Base-by-base conservation (phyloP, 2,329 filamentous ascomycete species). In the Thyridium curvatum region DNA sequence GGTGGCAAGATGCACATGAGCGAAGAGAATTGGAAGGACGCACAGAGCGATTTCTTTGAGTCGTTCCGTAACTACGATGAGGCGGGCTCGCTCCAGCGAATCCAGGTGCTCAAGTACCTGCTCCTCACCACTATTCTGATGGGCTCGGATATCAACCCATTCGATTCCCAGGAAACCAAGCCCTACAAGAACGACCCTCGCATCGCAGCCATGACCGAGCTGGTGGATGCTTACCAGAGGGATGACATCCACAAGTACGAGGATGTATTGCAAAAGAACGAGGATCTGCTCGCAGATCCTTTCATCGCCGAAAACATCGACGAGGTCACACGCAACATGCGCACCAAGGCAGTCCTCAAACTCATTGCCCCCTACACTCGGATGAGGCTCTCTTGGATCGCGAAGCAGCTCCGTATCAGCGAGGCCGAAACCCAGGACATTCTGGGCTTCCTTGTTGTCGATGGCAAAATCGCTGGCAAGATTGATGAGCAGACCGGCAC, bases 1-100 rank as follows among this genome's bases (percentile, higher is more conserved):
- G 93, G 93, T 54, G 93, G 93, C 52, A 98, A 98, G 72, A 98
- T 98, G 93, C 90, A 97, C 68, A 97, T 98, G 93, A 93, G 86
- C 61, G 93, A 98, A 71, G 93, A 97, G 68, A 97, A 97, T 60
- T 98, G 93, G 93, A 88, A 93, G 60, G 87, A 90, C 55, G 93
- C 93, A 1, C 90, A 97, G 64, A 91, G 82, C 52, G 93, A 97
- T 68, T 98, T 98, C 64, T 96, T 96, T 62, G 93, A 98, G 61
- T 94, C 91, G 1, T 98, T 98, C 71, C 86, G 90, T 41, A 97
- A 96, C 67, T 98, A 97, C 66, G 93, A 98, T 59, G 93, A 98
- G 69, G 93, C 93, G 31, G 93, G 93, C 34, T 96, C 90, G 18
- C 76, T 96, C 53, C 91, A 97, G 62, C 81, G 93, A 35, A 97